Evolutionary conservation across 2,329 filamentous ascomycete genomes (phyloP).

Genomic region (Trichoderma breve): DNA sequence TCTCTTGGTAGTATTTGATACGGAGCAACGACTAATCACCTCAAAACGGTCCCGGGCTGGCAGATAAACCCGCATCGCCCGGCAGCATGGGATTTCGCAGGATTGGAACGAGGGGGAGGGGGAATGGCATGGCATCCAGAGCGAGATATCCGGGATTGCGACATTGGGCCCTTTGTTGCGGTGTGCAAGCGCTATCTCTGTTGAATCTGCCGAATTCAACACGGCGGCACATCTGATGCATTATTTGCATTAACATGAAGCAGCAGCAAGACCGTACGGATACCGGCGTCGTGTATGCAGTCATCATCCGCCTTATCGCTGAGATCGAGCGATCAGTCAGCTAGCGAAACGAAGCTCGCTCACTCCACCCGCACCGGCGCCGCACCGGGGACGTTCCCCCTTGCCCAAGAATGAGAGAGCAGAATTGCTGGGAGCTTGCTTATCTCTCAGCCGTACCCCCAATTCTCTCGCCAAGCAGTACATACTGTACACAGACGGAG

Average conservation of each 20-base stretch:
- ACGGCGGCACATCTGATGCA: neutral
- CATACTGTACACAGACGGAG: neutral
- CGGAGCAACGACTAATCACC: neutral
- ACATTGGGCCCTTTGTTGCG: neutral
- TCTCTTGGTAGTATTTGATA: neutral
- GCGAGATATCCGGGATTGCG: neutral
- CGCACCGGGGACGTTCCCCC: neutral
- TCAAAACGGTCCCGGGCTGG: neutral
- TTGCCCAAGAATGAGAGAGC: neutral
- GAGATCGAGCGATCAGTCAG: conserved; percentile 8
- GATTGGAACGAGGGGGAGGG: neutral
- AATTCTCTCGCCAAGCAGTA: neutral
- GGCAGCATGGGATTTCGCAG: neutral
- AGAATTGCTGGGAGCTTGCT: neutral
- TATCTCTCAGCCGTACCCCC: neutral
- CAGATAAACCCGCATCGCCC: neutral
- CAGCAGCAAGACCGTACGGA: neutral
- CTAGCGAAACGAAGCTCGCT: neutral
- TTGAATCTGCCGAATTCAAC: neutral
- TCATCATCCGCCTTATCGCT: conserved; percentile 10
- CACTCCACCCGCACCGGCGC: neutral
- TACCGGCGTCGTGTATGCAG: neutral
- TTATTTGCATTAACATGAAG: neutral
- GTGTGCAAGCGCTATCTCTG: neutral
- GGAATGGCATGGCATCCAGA: neutral